Evolutionary conservation across 495 filamentous ascomycete genomes (phyloP).

Genomic region (Aspergillus funiculosus): DNA sequence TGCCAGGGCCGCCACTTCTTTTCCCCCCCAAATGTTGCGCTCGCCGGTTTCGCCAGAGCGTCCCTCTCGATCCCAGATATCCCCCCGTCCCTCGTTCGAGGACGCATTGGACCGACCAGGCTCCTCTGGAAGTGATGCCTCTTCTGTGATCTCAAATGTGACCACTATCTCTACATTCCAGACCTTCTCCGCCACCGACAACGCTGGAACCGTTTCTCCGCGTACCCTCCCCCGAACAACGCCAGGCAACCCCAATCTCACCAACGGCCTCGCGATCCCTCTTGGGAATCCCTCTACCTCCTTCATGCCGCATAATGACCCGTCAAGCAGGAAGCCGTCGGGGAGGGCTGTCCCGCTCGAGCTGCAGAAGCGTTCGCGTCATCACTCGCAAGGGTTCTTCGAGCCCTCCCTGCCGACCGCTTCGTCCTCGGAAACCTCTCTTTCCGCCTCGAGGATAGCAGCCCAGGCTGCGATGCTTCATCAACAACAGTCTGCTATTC

Average conservation of each 20-base stretch:
- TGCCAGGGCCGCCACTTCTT: neutral
- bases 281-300: conserved; percentile 28
- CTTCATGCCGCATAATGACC: conserved; percentile 40
- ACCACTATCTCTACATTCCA: conserved; percentile 39
- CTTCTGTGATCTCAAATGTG: conserved; percentile 42
- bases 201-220: conserved; percentile 28
- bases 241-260: conserved; percentile 11
- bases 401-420: conserved; percentile 78
- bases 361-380: conserved; percentile 41
- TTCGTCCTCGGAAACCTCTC: conserved; percentile 45
- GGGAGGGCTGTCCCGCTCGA: conserved; percentile 37
- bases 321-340: conserved; percentile 33
- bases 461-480: conserved; percentile 86
- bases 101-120: conserved; percentile 37
- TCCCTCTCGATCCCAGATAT: conserved; percentile 18
- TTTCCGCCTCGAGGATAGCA: conserved; percentile 79
- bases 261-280: conserved; percentile 24
- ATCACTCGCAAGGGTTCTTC: conserved; percentile 83
- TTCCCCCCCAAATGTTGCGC: conserved; percentile 18
- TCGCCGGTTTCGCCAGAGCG: conserved; percentile 31
- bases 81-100: conserved; percentile 30
- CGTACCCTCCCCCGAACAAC: conserved; percentile 35
- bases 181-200: conserved; percentile 20
- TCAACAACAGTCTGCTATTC: conserved; percentile 32
- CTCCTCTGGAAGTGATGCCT: conserved; percentile 51